Evolutionary conservation across 139 green algal genomes (phyloP).

Genomic region (Chlorella sp.): DNA sequence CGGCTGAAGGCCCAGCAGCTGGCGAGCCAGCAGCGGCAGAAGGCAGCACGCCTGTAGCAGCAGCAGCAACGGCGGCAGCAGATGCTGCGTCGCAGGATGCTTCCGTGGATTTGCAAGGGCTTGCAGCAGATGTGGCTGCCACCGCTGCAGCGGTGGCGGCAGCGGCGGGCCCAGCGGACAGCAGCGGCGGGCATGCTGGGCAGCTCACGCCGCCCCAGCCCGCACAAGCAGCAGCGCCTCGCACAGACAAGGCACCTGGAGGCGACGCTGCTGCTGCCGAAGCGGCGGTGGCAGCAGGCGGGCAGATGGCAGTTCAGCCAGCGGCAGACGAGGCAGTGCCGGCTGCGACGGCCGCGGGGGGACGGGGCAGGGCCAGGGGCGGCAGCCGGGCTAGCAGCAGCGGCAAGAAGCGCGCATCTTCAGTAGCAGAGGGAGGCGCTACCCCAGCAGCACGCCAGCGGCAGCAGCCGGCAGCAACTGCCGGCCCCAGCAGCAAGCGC

Average conservation of each 20-base stretch:
- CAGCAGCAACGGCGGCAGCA: background rate
- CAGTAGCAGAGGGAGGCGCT: no score
- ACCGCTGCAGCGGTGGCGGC: conserved; percentile 18
- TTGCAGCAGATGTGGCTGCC: background rate
- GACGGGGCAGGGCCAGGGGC: background rate
- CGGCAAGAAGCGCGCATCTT: background rate
- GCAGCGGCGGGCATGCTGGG: background rate
- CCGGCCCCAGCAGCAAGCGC: background rate
- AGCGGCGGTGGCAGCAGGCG: background rate
- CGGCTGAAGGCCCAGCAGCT: background rate
- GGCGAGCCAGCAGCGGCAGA: background rate
- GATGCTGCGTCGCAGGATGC: background rate
- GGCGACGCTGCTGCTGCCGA: background rate
- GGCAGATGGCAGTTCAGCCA: background rate
- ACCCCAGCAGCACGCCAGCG: no score
- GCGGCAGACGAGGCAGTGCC: background rate
- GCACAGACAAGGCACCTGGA: background rate
- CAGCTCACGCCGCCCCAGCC: conserved; percentile 11
- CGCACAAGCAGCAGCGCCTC: background rate
- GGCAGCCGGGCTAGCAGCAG: background rate
- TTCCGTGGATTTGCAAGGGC: background rate
- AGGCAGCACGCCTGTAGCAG: background rate
- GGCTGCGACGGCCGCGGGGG: background rate
- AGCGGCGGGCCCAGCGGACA: background rate
- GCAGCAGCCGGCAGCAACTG: background rate